Evolutionary conservation across 2,329 filamentous ascomycete genomes (phyloP), one percentile per base, ranked within the genome.

Genomic region (Exophiala calicioides): DNA sequence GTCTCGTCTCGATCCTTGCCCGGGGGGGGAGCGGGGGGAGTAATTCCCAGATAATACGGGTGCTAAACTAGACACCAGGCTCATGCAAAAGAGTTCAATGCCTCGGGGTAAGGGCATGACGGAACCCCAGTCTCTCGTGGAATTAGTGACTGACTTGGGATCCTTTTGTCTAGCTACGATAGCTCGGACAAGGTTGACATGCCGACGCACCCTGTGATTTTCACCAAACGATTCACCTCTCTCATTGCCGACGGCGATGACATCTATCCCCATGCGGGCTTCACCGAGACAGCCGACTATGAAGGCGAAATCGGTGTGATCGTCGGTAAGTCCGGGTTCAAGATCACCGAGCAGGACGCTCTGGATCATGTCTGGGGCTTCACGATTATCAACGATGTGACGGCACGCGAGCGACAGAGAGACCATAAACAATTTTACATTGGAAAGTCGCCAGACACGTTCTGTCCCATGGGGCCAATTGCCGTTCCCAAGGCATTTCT

Each of bases 351-450:
- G 35, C 50, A 62, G 1, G 62, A 77, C 47, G 78, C 77, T 0
- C 66, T 70, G 66, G 63, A 73, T 9, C 59, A 80, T 56, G 74
- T 80, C 2, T 79, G 76, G 75, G 78, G 78, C 0, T 80, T 74
- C 50, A 79, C 76, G 0, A 79, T 79, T 27, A 68, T 76, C 32
- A 81, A 81, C 54, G 78, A 81, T 38, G 65, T 80, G n/a, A 78
- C 77, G 0, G 75, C 76, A 0, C 63, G 78, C 8, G 74, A 75
- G 32, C 56, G 70, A 53, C 78, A 81, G 58, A 61, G 75, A 19
- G 77, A 81, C 37, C 78, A 81, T 47, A 80, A 81, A 58, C 79
- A 82, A 51, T 81, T 80, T 58, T 81, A 74, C 44, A 72, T 82
- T 37, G 78, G 78, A 68, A 81, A 81, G 58, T 77, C 72, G 0